Evolutionary conservation across 2,329 filamentous ascomycete species (phyloP).

Genomic region (Fusarium papillatum): DNA sequence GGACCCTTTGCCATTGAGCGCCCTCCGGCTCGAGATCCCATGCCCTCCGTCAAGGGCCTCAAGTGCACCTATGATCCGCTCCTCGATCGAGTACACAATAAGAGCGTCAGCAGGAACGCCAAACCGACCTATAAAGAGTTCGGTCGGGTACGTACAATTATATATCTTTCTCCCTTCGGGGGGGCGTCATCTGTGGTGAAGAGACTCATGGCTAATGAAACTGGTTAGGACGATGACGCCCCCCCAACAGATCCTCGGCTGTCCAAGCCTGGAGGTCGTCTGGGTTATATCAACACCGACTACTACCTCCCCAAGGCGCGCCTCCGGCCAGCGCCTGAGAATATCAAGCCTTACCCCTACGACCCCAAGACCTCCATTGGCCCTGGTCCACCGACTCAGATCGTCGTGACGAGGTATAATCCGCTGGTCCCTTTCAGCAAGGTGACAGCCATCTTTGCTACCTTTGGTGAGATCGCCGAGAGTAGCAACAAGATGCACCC

Average conservation of each 20-base stretch:
- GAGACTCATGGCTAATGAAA: constrained; percentile 69
- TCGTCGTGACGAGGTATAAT: constrained; percentile 97
- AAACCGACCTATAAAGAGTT: constrained; percentile 75
- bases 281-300: constrained; percentile 78
- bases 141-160: constrained; percentile 73
- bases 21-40: constrained; percentile 69
- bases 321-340: constrained; percentile 80
- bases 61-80: constrained; percentile 74
- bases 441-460: constrained; percentile 81
- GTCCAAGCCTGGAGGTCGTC: constrained; percentile 71
- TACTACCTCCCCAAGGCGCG: constrained; percentile 80
- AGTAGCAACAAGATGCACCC: constrained; percentile 97
- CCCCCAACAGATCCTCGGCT: constrained; percentile 87
- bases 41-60: constrained; percentile 66
- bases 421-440: constrained; percentile 86
- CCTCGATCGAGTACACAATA: constrained; percentile 63
- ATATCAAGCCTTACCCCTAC: constrained; percentile 84
- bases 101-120: constrained; percentile 66
- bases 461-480: constrained; percentile 89
- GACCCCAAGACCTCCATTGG: constrained; percentile 88
- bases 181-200: constrained; percentile 72
- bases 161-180: constrained; percentile 56
- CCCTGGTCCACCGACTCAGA: constrained; percentile 88
- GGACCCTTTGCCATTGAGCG: constrained; percentile 53
- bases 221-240: constrained; percentile 82